Base-by-base conservation (phyloP, 2,329 filamentous ascomycete genomes). In the Diaporthe sp. region DNA sequence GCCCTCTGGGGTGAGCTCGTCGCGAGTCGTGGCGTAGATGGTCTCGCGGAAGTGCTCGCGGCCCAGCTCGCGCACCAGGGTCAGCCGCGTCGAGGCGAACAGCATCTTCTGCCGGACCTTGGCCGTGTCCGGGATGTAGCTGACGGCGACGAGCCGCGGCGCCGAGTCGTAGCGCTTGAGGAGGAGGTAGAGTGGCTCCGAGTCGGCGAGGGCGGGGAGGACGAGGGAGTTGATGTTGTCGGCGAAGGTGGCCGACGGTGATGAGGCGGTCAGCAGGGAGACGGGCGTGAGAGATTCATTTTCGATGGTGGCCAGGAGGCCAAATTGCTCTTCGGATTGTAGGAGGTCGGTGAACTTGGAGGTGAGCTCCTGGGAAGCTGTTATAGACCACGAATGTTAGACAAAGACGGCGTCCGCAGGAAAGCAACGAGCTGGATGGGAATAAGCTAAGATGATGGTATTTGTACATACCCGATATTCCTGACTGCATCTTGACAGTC, bases 61-160 rank as follows among this genome's bases (percentile, higher is more conserved):
- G 61, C 95, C 94, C 13, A 97, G 88, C 84, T 96, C 94, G 57
- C 94, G 90, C 68, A 93, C 90, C 1, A 97, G 88, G 0, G 94
- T 94, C 79, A 96, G 87, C 13, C 94, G 90, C 39, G 94, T 96
- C 34, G 92, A 91, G 8, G 94, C 94, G 83, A 96, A 96, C 31
- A 97, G 89, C 93, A 95, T 97, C 88, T 97, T 97, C 82, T 95
- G 93, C 53, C 94, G 92, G 74, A 97, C 94, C 39, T 93, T 93
- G 53, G 94, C 94, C 1, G 90, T 82, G 83, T 96, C 94, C 37
- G 94, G 95, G 8, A 97, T 92, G 83, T 95, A 97, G 49, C 94
- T 95, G 49, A 96, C 86, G 61, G 92, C 93, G 37, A 94, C 85
- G 78, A 95, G 91, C 78, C 83, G 84, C n/a, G 89, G 90, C 4